A percentile compares a stretch with the other conserved stretches of the same genome.
phyloP scores from a whole-genome alignment of 495 filamentous ascomycete species.

The Usnea hakonensis region DNA sequence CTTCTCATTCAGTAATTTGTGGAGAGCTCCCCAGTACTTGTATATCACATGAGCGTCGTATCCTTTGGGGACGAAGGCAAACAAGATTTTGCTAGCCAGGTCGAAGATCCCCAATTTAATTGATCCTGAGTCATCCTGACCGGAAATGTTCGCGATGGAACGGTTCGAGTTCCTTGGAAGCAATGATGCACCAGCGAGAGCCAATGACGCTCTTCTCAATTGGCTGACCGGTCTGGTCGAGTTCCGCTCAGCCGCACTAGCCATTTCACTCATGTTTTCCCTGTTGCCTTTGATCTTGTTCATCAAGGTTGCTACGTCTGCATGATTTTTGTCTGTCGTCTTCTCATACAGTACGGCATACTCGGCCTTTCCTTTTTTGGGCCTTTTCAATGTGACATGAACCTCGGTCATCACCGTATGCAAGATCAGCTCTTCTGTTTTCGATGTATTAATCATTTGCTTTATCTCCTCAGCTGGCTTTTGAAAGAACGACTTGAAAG shows the following conservation, averaged over 20 bases:
- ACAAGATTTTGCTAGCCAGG: background rate
- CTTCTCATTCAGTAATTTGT: background rate
- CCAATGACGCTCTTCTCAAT: background rate
- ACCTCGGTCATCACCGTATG: conserved; percentile 7
- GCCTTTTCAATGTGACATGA: background rate
- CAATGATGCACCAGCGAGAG: no score
- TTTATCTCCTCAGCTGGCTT: background rate
- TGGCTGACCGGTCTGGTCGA: background rate
- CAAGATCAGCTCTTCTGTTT: conserved; percentile 10
- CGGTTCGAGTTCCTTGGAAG: background rate
- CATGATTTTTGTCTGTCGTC: background rate
- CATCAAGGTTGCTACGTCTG: background rate
- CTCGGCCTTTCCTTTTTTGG: conserved; percentile 2
- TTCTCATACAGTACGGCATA: conserved; percentile 4
- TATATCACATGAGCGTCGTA: conserved; percentile 8
- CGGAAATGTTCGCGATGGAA: background rate
- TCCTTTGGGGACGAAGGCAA: background rate
- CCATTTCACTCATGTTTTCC: background rate
- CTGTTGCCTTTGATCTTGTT: background rate
- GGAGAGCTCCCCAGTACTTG: conserved; percentile 12
- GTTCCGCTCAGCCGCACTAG: background rate
- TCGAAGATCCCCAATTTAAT: background rate
- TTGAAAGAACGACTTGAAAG: background rate
- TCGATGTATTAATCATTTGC: background rate
- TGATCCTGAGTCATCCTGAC: background rate